Base-by-base conservation (phyloP, 2,329 filamentous ascomycete genomes). In the Dactylellina parvicollis region DNA sequence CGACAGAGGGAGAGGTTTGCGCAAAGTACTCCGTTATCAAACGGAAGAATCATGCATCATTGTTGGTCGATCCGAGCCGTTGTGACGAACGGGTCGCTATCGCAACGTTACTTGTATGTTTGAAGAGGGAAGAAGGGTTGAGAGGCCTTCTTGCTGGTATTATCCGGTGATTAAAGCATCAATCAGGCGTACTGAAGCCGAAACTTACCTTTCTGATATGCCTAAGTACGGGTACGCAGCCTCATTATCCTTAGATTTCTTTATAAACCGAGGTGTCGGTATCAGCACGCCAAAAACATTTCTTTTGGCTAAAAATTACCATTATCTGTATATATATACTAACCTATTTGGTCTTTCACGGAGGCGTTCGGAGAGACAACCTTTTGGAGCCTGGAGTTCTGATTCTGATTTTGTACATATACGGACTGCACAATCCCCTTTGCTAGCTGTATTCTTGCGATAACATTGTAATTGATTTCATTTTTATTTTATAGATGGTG, bases 1-100 rank as follows among this genome's bases (percentile, higher is more conserved):
- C 8, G 8, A 10, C 38, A 2, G 69, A 73, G 9, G 60, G 69
- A 7, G 69, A 73, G 46, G 16, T 73, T 20, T 73, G 69, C 47
- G 69, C 69, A 4, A 62, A 62, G 34, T 73, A 73, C 38, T 66
- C 69, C 14, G 36, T 55, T 49, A 65, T 66, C 20, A 73, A 73
- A 46, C 60, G 69, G 18, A 73, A 73, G 30, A 49, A 50, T 18
- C 40, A 66, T 55, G 46, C 69, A 10, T 62, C 55, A 16, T 28
- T 73, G 30, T 46, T 73, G 46, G 69, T 73, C 1, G 69, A 73
- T n/a, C 69, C 69, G 2, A 73, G 60, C 16, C 60, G 69, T 12
- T 73, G 69, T 26, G 69, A 73, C n/a, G 69, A 73, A 44, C 52
- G 69, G n/a, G 69, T 73, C 5, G 69, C 69, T 5, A 73, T 73